Conservation (phyloP, 768 basidiomycete genomes). For the Rhodotorula kratochvilovae region DNA sequence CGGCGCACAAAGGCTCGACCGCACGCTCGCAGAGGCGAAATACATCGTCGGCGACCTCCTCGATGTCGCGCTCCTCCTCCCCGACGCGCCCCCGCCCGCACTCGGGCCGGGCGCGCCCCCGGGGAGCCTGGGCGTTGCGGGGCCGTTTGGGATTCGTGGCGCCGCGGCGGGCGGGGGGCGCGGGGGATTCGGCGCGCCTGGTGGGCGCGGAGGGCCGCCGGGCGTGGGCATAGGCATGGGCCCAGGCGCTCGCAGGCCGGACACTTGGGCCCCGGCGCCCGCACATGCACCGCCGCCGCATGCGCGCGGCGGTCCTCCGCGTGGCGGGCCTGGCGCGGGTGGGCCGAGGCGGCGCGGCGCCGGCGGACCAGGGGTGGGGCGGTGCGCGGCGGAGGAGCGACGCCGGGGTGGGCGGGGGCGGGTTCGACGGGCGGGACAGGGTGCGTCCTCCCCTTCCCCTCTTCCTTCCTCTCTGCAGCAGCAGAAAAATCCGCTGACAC, state of each 20-base stretch:
- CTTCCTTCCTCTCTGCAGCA: background rate
- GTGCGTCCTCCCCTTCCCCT: background rate
- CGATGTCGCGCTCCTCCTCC: constrained; percentile 22
- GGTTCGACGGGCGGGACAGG: background rate
- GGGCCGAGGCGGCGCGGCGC: background rate
- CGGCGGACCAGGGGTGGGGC: background rate
- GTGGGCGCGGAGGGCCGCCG: background rate
- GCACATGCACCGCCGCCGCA: too few species aligned
- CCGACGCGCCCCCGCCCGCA: background rate
- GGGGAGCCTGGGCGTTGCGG: background rate
- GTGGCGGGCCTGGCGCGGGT: too few species aligned
- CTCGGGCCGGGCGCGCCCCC: background rate
- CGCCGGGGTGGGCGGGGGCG: background rate
- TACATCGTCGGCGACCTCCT: constrained; percentile 35
- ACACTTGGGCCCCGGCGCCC: too few species aligned
- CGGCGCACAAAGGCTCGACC: constrained; percentile 8
- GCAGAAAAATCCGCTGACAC: too few species aligned
- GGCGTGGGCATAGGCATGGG: too few species aligned
- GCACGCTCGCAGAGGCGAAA: constrained; percentile 28
- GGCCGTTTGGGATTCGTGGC: background rate
- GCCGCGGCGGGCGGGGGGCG: background rate
- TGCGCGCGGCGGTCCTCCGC: background rate
- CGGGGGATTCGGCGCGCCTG: too few species aligned
- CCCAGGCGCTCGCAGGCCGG: too few species aligned
- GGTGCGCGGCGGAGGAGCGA: too few species aligned